Conservation (phyloP, 2,329 filamentous ascomycete genomes). For the Phoma sp. region DNA sequence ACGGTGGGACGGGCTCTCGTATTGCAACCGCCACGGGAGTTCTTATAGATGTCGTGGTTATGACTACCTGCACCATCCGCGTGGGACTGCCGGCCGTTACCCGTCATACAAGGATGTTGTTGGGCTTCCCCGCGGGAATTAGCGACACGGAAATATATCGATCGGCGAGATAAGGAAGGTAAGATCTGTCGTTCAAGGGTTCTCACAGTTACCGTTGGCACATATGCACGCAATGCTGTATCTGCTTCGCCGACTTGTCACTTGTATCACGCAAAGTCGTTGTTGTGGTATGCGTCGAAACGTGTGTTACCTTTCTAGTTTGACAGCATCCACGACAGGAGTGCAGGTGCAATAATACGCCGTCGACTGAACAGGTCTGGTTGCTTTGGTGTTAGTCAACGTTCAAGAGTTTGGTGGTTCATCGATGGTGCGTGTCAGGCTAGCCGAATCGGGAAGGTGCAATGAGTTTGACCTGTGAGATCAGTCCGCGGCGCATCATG, state of each 20-base stretch:
- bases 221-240: slow-evolving; percentile 6
- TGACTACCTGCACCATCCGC: slow-evolving; percentile 7
- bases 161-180: slow-evolving; percentile 27
- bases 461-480: slow-evolving; percentile 1
- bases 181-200: slow-evolving; percentile 1
- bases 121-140: slow-evolving; percentile 17
- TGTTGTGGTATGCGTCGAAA: slow-evolving; percentile 16
- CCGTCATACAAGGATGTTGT: slow-evolving; percentile 18
- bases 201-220: background rate
- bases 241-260: slow-evolving; percentile 1
- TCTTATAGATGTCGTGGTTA: slow-evolving; percentile 21
- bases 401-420: slow-evolving; percentile 6
- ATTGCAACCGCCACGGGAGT: background rate
- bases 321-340: background rate
- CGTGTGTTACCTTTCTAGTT: background rate
- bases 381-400: slow-evolving; percentile 1
- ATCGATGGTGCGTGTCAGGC: slow-evolving; percentile 9
- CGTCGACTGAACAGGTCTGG: background rate
- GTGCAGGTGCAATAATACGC: background rate
- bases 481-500: slow-evolving; percentile 18
- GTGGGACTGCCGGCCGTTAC: slow-evolving; percentile 18
- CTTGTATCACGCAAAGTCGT: slow-evolving; percentile 3
- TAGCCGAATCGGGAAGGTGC: slow-evolving; percentile 30
- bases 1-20: background rate
- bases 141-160: slow-evolving; percentile 16